phyloP scores from a whole-genome alignment of 306 rosid genomes.

The Fagus crenata region DNA sequence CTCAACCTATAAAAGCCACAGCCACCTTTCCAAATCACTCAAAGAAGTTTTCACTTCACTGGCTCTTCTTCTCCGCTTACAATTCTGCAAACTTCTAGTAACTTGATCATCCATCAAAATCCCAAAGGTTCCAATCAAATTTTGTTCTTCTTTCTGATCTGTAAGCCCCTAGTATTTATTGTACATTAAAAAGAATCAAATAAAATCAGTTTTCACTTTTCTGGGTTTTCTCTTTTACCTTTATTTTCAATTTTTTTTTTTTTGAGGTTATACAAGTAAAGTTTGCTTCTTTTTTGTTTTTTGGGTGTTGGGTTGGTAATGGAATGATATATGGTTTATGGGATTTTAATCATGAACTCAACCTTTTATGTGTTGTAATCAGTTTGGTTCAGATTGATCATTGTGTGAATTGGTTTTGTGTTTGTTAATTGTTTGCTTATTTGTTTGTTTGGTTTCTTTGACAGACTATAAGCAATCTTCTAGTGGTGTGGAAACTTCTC shows the following conservation, averaged over 20 bases:
- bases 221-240: not conserved
- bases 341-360: constrained; percentile 3
- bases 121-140: not conserved
- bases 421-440: constrained; percentile 1
- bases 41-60: not conserved
- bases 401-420: constrained; percentile 5
- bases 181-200: not conserved
- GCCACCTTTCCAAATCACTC: not conserved
- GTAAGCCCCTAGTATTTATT: not conserved
- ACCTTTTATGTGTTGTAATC: not conserved
- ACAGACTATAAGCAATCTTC: constrained; percentile 17
- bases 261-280: not conserved
- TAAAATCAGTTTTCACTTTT: not conserved
- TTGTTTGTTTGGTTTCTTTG: constrained; percentile 24
- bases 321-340: constrained; percentile 9
- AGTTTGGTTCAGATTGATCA: not conserved
- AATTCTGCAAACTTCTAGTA: not conserved
- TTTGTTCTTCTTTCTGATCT: not conserved
- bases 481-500: constrained; percentile 17
- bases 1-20: not conserved
- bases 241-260: not conserved
- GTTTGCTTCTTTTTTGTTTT: not conserved
- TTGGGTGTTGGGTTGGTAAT: not conserved
- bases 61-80: not conserved
- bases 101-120: not conserved